Evolutionary conservation across 768 basidiomycete genomes (phyloP).

Genomic region (Antrodiella citrinella): DNA sequence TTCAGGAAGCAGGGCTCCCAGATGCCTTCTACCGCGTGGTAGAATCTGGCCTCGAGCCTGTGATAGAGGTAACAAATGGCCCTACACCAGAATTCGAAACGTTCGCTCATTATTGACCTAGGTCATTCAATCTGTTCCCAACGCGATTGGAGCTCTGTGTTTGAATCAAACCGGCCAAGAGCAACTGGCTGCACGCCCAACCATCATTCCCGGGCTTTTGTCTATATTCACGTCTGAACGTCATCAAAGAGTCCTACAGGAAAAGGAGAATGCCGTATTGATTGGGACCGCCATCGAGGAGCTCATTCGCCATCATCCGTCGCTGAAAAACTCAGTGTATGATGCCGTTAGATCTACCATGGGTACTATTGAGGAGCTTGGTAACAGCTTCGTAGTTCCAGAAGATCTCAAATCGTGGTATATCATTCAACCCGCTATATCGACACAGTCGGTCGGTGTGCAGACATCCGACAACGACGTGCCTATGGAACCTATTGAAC

Average conservation of each 20-base stretch:
- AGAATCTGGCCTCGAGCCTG: conserved; percentile 76
- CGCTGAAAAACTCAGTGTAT: conserved; percentile 73
- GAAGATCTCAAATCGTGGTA: conserved; percentile 64
- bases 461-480: conserved; percentile 11
- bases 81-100: conserved; percentile 3
- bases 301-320: conserved; percentile 91
- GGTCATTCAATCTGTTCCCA: conserved; percentile 90
- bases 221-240: conserved; percentile 79
- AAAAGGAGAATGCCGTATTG: conserved; percentile 87
- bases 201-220: conserved; percentile 80
- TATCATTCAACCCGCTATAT: conserved; percentile 9
- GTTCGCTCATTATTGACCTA: conserved; percentile 28
- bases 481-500: conserved; percentile 12
- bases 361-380: conserved; percentile 66
- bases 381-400: conserved; percentile 47
- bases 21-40: conserved; percentile 84
- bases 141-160: conserved; percentile 93
- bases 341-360: conserved; percentile 67
- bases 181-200: conserved; percentile 66
- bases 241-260: conserved; percentile 76
- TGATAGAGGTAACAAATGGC: conserved; percentile 82
- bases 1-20: conserved; percentile 89
- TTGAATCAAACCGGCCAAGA: conserved; percentile 86
- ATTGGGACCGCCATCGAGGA: conserved; percentile 92
- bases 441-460: neutral